phyloP scores from a whole-genome alignment of 768 basidiomycete genomes.

The Termitomyces sp. region DNA sequence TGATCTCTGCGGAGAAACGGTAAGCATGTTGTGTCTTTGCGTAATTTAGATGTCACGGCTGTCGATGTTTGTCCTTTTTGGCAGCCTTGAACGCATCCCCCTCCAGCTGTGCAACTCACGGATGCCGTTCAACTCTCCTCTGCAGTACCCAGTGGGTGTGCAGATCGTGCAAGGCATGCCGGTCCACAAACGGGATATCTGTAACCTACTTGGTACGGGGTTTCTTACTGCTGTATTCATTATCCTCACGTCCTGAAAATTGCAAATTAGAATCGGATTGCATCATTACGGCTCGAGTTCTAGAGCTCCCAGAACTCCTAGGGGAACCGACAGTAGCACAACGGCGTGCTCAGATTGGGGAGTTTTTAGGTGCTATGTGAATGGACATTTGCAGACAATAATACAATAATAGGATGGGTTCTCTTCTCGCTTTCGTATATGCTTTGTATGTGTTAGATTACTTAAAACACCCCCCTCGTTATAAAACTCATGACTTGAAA shows the following conservation, averaged over 20 bases:
- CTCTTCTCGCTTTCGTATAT: neutral
- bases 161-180: neutral
- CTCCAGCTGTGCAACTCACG: neutral
- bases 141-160: neutral
- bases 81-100: neutral
- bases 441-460: neutral
- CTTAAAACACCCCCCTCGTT: too few relatives aligned
- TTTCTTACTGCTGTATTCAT: neutral
- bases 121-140: constrained; percentile 1
- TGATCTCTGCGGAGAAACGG: neutral
- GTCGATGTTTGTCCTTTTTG: neutral
- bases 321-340: neutral
- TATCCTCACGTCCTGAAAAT: neutral
- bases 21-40: neutral
- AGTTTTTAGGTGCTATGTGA: neutral
- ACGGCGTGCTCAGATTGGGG: neutral
- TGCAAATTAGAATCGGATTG: neutral
- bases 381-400: neutral
- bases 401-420: too few relatives aligned
- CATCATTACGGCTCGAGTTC: neutral
- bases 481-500: too few relatives aligned
- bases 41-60: too few relatives aligned
- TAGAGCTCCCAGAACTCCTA: neutral
- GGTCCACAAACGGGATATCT: neutral
- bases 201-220: neutral